Conservation (phyloP, 306 rosid genomes). For the Casuarina glauca region DNA sequence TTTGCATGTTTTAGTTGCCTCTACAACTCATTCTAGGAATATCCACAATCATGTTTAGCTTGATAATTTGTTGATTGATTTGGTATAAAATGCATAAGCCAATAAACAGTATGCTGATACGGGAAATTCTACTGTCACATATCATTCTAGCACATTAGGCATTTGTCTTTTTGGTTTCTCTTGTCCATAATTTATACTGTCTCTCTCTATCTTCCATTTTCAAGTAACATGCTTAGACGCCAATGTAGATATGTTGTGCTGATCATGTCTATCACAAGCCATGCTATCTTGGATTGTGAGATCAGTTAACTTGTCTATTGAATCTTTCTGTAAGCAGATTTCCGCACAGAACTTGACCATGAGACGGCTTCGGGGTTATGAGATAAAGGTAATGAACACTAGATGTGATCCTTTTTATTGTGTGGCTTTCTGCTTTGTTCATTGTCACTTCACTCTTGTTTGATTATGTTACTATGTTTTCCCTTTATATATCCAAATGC, state of each 20-base stretch:
- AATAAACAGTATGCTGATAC: neutral
- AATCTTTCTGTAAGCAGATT: slow-evolving; percentile 54
- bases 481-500: neutral
- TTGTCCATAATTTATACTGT: slow-evolving; percentile 2
- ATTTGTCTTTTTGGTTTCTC: neutral
- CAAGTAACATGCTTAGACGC: slow-evolving; percentile 7
- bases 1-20: neutral
- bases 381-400: slow-evolving; percentile 66
- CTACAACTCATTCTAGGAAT: neutral
- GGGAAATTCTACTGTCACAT: neutral
- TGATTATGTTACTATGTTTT: neutral
- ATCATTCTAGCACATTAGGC: neutral
- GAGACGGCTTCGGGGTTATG: slow-evolving; percentile 85
- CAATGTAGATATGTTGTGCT: neutral
- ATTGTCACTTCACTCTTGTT: neutral
- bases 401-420: neutral
- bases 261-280: slow-evolving; percentile 6
- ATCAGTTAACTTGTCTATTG: slow-evolving; percentile 4
- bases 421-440: neutral
- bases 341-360: slow-evolving; percentile 70
- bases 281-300: neutral
- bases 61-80: neutral
- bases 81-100: neutral
- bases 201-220: slow-evolving; percentile 2
- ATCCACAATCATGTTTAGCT: neutral